Evolutionary conservation across 495 filamentous ascomycete species (phyloP).

Genomic region (Penicillium desertorum): DNA sequence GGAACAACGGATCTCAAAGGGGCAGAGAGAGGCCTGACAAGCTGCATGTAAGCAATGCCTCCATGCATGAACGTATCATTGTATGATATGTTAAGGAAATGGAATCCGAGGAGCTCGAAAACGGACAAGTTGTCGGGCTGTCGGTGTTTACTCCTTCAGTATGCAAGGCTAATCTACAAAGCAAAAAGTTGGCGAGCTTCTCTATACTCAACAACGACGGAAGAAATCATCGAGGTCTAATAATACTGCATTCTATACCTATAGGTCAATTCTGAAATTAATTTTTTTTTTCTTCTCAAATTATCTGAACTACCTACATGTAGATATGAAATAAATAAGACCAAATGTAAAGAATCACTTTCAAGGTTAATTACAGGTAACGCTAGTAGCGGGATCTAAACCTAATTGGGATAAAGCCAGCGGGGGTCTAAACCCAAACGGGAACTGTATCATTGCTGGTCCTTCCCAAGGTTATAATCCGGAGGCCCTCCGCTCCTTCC

Average conservation of each 20-base stretch:
- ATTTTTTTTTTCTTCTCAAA: neutral
- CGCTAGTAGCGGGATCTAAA: slow-evolving; percentile 2
- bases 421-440: slow-evolving; percentile 9
- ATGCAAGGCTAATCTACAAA: neutral
- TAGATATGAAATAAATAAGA: neutral
- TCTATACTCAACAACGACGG: neutral
- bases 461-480: neutral
- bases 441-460: neutral
- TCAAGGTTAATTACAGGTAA: neutral
- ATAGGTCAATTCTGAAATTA: neutral
- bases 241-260: neutral
- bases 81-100: neutral
- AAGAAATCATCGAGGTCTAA: neutral
- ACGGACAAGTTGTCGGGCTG: neutral
- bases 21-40: no score
- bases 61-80: no score
- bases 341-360: neutral
- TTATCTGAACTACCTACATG: neutral
- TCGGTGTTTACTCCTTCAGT: neutral
- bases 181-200: neutral
- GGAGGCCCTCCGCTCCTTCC: neutral
- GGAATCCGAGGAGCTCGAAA: neutral
- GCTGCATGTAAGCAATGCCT: no score
- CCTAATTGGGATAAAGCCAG: neutral
- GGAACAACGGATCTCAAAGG: no score